Percentiles rank a stretch among this genome's conserved stretches.
These are phyloP conservation scores for Hypoxylon sp. DNA, from an alignment of 2,329 filamentous ascomycete species.

Conservation along the genomic window DNA sequence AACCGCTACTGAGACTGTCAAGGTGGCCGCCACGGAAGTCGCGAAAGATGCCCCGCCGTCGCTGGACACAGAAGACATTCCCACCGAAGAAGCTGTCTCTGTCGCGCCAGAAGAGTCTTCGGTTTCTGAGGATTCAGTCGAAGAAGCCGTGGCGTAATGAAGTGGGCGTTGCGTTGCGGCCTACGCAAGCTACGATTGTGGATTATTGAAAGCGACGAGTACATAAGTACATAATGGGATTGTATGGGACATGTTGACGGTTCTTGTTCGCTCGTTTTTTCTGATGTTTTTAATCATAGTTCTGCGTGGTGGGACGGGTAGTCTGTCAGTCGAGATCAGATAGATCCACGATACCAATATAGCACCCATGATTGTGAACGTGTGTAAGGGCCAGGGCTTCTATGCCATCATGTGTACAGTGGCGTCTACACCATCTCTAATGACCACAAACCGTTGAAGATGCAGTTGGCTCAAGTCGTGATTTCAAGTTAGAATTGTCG, in stretches of 20 bases:
- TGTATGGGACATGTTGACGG: slow-evolving; percentile 11
- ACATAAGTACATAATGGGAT: slow-evolving; percentile 33
- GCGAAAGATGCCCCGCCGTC: slow-evolving; percentile 3
- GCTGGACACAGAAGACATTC: slow-evolving; percentile 2
- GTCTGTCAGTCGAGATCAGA: slow-evolving; percentile 39
- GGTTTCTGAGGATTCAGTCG: background rate
- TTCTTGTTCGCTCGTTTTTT: slow-evolving; percentile 23
- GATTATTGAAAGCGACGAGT: slow-evolving; percentile 19
- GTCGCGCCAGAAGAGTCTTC: background rate
- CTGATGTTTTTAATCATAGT: slow-evolving; percentile 19
- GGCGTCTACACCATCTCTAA: background rate
- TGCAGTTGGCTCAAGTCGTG: too few species aligned
- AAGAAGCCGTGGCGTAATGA: background rate
- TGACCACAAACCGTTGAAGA: background rate
- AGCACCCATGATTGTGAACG: slow-evolving; percentile 26
- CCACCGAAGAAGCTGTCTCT: background rate
- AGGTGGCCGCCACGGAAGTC: slow-evolving; percentile 31
- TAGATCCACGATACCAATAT: slow-evolving; percentile 50
- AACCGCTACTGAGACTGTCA: slow-evolving; percentile 50
- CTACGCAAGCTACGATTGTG: slow-evolving; percentile 3
- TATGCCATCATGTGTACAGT: background rate
- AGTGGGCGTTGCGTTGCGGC: background rate
- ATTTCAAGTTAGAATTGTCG: too few species aligned
- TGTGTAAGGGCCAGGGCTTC: background rate
- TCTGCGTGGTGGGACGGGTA: slow-evolving; percentile 22